Conservation (phyloP, 192 early-diverging fungal genomes). For the Chytriomyces hyalinus region DNA sequence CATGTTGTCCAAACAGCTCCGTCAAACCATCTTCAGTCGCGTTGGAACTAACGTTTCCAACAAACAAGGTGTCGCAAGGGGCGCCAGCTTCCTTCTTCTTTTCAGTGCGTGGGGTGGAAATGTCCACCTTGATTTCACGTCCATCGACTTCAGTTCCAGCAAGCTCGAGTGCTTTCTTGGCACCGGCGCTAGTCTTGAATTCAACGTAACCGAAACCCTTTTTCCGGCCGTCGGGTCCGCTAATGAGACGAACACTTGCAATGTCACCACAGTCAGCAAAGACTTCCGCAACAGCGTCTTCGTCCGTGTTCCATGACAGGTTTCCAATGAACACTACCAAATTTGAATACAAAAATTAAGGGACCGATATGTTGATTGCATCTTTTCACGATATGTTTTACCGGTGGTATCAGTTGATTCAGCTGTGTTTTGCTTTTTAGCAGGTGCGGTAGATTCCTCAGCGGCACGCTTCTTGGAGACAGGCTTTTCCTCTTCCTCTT, state of each 20-base stretch:
- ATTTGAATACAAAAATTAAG: too few relatives aligned
- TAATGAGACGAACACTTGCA: constrained; percentile 75
- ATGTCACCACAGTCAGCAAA: constrained; percentile 78
- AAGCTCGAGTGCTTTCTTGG: constrained; percentile 71
- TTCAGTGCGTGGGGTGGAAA: constrained; percentile 60
- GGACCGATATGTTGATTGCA: neutral
- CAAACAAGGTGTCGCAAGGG: too few relatives aligned
- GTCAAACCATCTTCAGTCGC: constrained; percentile 69
- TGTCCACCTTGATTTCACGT: constrained; percentile 78
- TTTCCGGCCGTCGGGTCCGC: constrained; percentile 69
- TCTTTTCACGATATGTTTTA: neutral
- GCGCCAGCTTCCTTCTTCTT: too few relatives aligned
- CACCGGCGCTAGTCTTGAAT: constrained; percentile 69
- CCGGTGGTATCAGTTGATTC: neutral
- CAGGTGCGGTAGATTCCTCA: constrained; percentile 5
- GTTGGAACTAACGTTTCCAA: constrained; percentile 78
- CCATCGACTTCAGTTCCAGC: constrained; percentile 80
- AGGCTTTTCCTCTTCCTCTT: constrained; percentile 14
- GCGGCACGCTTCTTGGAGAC: constrained; percentile 37
- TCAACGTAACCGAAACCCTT: constrained; percentile 93
- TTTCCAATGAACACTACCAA: constrained; percentile 72
- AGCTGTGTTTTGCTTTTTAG: constrained; percentile 29
- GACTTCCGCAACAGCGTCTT: constrained; percentile 65
- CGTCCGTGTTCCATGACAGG: constrained; percentile 75
- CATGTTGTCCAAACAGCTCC: constrained; percentile 59